Evolutionary conservation across 768 basidiomycete genomes (phyloP).

Genomic region (Panellus pusillus): DNA sequence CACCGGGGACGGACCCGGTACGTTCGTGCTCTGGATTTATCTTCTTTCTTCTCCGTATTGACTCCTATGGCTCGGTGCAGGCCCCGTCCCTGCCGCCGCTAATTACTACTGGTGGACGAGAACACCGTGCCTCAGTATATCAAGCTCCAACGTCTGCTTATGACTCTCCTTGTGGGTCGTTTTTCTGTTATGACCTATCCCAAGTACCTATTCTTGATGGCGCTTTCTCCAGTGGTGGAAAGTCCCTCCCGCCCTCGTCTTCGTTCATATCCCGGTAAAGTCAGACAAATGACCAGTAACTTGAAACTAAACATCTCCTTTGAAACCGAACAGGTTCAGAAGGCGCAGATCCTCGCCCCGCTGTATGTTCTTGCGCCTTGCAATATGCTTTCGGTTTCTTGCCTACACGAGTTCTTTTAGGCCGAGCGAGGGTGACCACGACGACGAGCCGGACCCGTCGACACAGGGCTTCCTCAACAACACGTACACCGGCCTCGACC

Average conservation of each 20-base stretch:
- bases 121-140: slow-evolving; percentile 8
- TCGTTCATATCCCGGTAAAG: slow-evolving; percentile 10
- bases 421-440: slow-evolving; percentile 6
- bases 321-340: neutral
- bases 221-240: neutral
- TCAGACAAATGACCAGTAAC: neutral
- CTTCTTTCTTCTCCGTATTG: too few species aligned
- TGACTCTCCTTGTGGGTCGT: neutral
- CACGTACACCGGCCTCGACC: slow-evolving; percentile 7
- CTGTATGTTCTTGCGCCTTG: neutral
- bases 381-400: neutral
- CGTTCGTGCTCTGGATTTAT: neutral
- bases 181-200: neutral
- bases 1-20: neutral
- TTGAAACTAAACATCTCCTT: too few species aligned
- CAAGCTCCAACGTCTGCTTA: neutral
- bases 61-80: neutral
- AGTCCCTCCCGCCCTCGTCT: slow-evolving; percentile 6
- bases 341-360: slow-evolving; percentile 2
- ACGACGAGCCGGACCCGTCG: slow-evolving; percentile 10
- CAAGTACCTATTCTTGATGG: too few species aligned
- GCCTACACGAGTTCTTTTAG: neutral
- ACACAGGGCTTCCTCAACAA: slow-evolving; percentile 8
- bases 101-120: slow-evolving; percentile 12
- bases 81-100: neutral